These are phyloP conservation scores for Cladobotryum protrusum DNA, from an alignment of 2,329 filamentous ascomycete species.

Conservation along the genomic window DNA sequence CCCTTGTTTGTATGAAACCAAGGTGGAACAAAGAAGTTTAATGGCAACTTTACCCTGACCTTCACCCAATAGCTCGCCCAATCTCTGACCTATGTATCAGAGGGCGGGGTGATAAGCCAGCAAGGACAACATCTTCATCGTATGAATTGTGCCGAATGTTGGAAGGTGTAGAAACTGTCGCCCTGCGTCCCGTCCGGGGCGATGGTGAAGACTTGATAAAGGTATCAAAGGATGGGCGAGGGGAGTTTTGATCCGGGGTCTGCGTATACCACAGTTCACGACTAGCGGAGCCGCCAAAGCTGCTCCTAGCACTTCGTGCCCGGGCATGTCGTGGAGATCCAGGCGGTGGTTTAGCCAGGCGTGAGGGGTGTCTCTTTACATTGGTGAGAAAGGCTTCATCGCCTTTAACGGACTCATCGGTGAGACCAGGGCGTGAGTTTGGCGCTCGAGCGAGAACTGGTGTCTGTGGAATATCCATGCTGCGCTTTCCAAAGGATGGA, in stretches of 20 bases:
- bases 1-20: no score
- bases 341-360: conserved; percentile 45
- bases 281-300: conserved; percentile 35
- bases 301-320: conserved; percentile 41
- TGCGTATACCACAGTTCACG: conserved; percentile 36
- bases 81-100: conserved; percentile 42
- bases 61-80: conserved; percentile 50
- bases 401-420: conserved; percentile 54
- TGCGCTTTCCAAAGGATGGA: conserved; percentile 33
- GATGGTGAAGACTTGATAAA: conserved; percentile 18
- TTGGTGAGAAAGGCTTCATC: conserved; percentile 52
- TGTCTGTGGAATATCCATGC: conserved; percentile 40
- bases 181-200: conserved; percentile 5
- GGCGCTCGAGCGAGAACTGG: conserved; percentile 54
- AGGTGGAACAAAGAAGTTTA: neutral
- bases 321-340: conserved; percentile 31
- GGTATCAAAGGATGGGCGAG: conserved; percentile 29
- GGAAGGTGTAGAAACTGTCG: conserved; percentile 33
- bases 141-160: conserved; percentile 39
- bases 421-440: conserved; percentile 56
- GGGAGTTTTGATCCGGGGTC: conserved; percentile 25
- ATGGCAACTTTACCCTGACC: neutral
- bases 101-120: conserved; percentile 45
- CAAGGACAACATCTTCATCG: conserved; percentile 39
- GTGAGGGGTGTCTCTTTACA: conserved; percentile 47